Percentiles rank a stretch among this genome's conserved stretches.
Conservation (phyloP, 2,329 filamentous ascomycete species). For the Sarocladiaceae sp. region DNA sequence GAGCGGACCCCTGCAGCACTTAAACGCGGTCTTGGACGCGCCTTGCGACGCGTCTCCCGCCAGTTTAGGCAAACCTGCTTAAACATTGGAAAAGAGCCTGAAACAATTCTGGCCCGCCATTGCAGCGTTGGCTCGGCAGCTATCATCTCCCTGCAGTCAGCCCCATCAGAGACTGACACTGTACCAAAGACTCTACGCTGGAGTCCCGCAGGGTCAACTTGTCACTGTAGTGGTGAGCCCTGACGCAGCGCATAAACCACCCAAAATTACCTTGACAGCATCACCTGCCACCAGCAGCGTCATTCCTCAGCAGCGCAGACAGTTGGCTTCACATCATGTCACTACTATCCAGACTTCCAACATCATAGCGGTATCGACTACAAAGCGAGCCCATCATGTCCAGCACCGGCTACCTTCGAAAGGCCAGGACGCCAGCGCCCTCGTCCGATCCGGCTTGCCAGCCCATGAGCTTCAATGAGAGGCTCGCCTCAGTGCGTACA, state of each 20-base stretch:
- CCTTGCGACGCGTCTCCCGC: not conserved
- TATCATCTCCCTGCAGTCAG: too few relatives aligned
- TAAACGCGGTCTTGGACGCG: slow-evolving; percentile 5
- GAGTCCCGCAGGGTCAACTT: too few relatives aligned
- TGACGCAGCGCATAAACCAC: slow-evolving; percentile 1
- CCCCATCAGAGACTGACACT: too few relatives aligned
- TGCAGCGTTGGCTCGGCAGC: too few relatives aligned
- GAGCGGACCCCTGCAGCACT: slow-evolving; percentile 5
- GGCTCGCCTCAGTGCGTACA: slow-evolving; percentile 64
- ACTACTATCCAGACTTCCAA: not conserved
- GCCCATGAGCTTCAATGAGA: slow-evolving; percentile 70
- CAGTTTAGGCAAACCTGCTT: not conserved
- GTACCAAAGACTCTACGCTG: too few relatives aligned
- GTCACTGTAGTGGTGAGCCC: too few relatives aligned
- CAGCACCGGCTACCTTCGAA: slow-evolving; percentile 13
- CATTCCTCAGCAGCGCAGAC: not conserved
- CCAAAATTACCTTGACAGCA: not conserved
- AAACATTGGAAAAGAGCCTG: not conserved
- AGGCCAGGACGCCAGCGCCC: slow-evolving; percentile 9
- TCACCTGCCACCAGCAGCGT: not conserved
- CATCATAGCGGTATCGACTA: not conserved
- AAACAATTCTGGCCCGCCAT: not conserved
- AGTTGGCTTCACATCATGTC: too few relatives aligned
- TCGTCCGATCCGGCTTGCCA: slow-evolving; percentile 27
- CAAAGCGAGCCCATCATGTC: not conserved